Conservation (phyloP, 306 rosid genomes). For the Mimosa pudica region DNA sequence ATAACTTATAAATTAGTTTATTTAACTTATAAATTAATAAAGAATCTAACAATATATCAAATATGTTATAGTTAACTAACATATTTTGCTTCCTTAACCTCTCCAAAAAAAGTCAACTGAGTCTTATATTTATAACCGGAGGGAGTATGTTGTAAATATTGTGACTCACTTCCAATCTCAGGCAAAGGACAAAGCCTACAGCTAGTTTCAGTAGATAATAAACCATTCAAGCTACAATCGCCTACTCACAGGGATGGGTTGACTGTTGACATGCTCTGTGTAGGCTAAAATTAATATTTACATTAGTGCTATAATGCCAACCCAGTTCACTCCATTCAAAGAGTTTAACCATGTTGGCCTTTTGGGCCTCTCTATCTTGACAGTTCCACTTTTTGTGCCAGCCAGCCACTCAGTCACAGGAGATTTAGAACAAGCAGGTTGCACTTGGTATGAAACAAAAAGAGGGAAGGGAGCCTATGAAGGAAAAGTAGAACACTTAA, state of each 20-base stretch:
- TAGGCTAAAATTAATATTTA: background rate
- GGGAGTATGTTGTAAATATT: background rate
- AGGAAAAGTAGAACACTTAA: background rate
- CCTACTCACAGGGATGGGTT: background rate
- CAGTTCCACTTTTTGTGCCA: background rate
- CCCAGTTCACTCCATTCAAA: background rate
- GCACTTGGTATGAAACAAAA: background rate
- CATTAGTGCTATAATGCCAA: background rate
- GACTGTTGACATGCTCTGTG: background rate
- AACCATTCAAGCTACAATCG: background rate
- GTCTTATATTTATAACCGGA: too few relatives aligned
- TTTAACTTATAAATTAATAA: too few relatives aligned
- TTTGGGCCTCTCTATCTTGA: background rate
- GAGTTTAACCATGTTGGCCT: background rate
- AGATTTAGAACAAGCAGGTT: background rate
- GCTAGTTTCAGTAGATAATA: background rate
- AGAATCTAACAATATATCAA: too few relatives aligned
- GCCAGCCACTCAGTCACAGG: background rate
- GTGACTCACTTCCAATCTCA: background rate
- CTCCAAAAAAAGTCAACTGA: too few relatives aligned
- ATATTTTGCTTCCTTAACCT: too few relatives aligned
- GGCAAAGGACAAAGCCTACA: background rate
- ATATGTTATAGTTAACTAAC: too few relatives aligned
- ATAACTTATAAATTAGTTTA: too few relatives aligned
- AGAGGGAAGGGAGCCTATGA: background rate